These are phyloP conservation scores for Rhodamnia rubescens DNA, from an alignment of 345 rosid genomes.

Conservation along the genomic window DNA sequence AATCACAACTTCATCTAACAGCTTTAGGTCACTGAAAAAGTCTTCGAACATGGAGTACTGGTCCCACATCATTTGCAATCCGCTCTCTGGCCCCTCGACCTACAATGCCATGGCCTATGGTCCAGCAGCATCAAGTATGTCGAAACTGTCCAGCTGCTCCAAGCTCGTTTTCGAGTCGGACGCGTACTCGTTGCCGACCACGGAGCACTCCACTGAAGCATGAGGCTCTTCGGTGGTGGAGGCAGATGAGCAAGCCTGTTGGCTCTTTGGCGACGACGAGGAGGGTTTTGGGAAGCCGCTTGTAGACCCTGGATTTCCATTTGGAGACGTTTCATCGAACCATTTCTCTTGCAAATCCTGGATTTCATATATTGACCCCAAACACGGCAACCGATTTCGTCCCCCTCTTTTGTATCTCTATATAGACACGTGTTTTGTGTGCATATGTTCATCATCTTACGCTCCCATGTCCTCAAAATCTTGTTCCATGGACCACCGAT, in stretches of 20 bases:
- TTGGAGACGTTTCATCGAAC: constrained; percentile 9
- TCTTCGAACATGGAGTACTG: too few species aligned
- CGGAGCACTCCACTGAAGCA: neutral
- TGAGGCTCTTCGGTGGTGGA: neutral
- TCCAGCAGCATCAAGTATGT: neutral
- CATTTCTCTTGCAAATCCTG: neutral
- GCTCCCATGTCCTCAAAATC: neutral
- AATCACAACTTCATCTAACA: too few species aligned
- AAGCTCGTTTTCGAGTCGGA: neutral
- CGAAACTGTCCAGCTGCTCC: neutral
- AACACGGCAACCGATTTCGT: too few species aligned
- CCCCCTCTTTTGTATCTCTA: neutral
- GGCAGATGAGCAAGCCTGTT: neutral
- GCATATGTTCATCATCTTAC: neutral
- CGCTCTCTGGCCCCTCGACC: neutral
- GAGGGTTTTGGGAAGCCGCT: constrained; percentile 38
- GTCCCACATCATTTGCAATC: neutral
- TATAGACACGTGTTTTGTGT: neutral
- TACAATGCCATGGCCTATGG: neutral
- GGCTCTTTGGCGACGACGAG: neutral
- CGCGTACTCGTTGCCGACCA: neutral
- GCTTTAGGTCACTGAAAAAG: too few species aligned
- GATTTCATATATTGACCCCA: neutral
- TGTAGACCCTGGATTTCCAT: constrained; percentile 58
- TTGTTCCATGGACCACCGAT: neutral